Percentiles rank a stretch among this genome's conserved stretches.
These are phyloP conservation scores for Kuraishia borneana DNA, from an alignment of 805 yeast genomes.

Conservation along the genomic window DNA sequence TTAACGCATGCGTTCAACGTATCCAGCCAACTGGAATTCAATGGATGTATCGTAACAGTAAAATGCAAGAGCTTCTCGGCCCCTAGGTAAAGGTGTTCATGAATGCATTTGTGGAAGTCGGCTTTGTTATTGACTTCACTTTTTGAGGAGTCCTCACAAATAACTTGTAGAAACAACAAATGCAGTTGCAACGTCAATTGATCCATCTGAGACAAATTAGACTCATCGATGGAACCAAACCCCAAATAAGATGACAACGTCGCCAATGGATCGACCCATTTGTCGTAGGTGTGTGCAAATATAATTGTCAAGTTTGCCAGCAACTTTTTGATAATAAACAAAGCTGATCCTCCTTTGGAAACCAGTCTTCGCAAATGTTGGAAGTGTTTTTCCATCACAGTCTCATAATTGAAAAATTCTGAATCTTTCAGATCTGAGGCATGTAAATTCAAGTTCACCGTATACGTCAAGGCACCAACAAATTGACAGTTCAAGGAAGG, in stretches of 20 bases:
- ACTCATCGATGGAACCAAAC: constrained; percentile 5
- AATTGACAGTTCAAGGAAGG: constrained; percentile 43
- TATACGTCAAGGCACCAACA: constrained; percentile 73
- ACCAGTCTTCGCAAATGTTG: not conserved
- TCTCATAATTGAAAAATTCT: not conserved
- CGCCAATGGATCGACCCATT: constrained; percentile 30
- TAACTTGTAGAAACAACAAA: constrained; percentile 28
- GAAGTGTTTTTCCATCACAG: not conserved
- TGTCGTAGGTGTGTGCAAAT: constrained; percentile 25
- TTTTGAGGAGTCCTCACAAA: constrained; percentile 41
- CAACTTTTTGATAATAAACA: constrained; percentile 46
- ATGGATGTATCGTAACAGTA: not conserved
- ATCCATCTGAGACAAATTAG: not conserved
- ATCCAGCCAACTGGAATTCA: constrained; percentile 14
- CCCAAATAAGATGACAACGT: constrained; percentile 8
- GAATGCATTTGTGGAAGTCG: constrained; percentile 26
- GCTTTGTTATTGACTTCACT: constrained; percentile 15
- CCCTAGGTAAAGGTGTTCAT: constrained; percentile 20
- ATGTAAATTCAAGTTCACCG: constrained; percentile 41
- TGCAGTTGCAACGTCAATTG: not conserved
- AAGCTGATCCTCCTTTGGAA: constrained; percentile 1
- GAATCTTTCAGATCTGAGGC: not conserved
- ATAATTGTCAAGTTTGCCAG: constrained; percentile 42
- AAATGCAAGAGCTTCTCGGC: constrained; percentile 15
- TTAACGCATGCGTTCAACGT: constrained; percentile 23